Percentiles rank a stretch among this genome's conserved stretches.
Conservation (phyloP, 179 eudicot species). For the Carnegiea gigantea region DNA sequence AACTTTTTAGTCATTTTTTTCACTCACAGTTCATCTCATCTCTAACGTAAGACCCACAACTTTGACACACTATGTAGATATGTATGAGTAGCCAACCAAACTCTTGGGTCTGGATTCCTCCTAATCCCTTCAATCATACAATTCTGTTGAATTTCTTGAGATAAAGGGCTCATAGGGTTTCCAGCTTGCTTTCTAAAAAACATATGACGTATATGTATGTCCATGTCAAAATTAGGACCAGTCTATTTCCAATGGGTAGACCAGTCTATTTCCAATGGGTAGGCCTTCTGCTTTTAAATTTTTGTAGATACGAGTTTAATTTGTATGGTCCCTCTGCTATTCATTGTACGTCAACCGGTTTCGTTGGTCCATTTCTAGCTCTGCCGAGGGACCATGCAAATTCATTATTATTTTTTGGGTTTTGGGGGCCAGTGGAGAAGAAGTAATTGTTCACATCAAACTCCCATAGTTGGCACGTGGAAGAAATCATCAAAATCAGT, state of each 20-base stretch:
- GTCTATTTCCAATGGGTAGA: slow-evolving; percentile 16
- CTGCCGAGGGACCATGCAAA: no score
- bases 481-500: no score
- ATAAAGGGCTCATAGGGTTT: no score
- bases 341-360: neutral
- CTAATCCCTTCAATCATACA: no score
- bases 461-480: no score
- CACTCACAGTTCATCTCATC: neutral
- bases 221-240: slow-evolving; percentile 34
- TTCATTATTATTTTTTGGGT: no score
- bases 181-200: neutral
- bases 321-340: slow-evolving; percentile 16
- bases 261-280: slow-evolving; percentile 17
- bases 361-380: no score
- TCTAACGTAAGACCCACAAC: neutral
- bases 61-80: no score
- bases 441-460: no score
- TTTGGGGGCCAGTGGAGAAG: no score
- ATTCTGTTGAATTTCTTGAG: no score
- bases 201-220: slow-evolving; percentile 23
- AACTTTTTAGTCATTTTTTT: neutral
- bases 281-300: slow-evolving; percentile 17
- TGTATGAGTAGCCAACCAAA: no score
- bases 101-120: neutral
- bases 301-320: neutral